A percentile compares a stretch with the other conserved stretches of the same genome.
Evolutionary conservation across 345 rosid genomes (phyloP).

Genomic region (Syzygium oleosum): DNA sequence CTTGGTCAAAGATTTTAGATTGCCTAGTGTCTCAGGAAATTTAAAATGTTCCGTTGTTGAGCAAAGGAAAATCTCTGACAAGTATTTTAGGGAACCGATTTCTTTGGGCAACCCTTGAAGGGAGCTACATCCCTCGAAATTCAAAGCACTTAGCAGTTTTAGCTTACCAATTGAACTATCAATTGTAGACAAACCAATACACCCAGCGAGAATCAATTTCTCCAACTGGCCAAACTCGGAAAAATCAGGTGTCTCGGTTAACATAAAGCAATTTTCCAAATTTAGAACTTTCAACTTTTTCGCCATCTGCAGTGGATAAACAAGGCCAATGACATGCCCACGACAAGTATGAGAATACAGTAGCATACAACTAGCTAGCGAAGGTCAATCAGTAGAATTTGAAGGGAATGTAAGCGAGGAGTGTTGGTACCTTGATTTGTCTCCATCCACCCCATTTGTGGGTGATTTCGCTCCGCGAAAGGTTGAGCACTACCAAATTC

Average conservation of each 20-base stretch:
- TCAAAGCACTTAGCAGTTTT: not conserved
- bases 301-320: not conserved
- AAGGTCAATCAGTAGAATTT: not conserved
- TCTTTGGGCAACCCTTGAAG: not conserved
- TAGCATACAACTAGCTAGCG: too few relatives aligned
- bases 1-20: not conserved
- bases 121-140: rapidly evolving
- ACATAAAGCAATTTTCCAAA: too few relatives aligned
- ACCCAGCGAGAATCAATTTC: not conserved
- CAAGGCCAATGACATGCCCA: not conserved
- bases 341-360: not conserved
- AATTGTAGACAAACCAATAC: rapidly evolving
- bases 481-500: rapidly evolving
- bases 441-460: not conserved
- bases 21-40: too few relatives aligned
- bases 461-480: not conserved
- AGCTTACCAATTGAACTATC: not conserved
- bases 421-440: not conserved
- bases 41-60: too few relatives aligned
- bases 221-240: not conserved
- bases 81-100: not conserved
- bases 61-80: not conserved
- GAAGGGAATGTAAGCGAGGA: not conserved
- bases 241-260: not conserved
- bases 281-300: too few relatives aligned